Conservation (phyloP, 345 rosid species). For the Turnera subulata region DNA sequence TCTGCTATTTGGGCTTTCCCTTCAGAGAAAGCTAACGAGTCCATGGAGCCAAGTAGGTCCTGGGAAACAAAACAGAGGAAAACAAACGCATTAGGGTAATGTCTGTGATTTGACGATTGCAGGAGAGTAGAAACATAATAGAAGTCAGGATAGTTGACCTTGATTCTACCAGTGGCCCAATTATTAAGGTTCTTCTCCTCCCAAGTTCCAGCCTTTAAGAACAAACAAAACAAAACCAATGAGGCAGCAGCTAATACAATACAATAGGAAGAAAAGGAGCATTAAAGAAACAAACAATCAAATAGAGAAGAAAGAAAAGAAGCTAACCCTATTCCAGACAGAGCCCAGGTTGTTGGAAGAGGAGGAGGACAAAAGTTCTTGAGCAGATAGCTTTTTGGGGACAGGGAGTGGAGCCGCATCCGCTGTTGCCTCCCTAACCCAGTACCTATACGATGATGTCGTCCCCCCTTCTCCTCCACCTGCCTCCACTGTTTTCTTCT, state of each 20-base stretch:
- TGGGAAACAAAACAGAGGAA: conserved; percentile 7
- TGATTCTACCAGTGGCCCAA: conserved; percentile 77
- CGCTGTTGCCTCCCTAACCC: conserved; percentile 68
- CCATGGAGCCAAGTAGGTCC: conserved; percentile 70
- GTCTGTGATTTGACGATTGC: too few species aligned
- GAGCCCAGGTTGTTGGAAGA: conserved; percentile 57
- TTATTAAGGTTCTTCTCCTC: conserved; percentile 85
- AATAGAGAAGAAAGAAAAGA: not conserved
- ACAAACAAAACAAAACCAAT: not conserved
- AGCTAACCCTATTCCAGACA: conserved; percentile 67
- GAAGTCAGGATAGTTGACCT: conserved; percentile 36
- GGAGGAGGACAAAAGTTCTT: conserved; percentile 31
- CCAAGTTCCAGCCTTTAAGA: conserved; percentile 99
- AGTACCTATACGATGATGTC: conserved; percentile 52
- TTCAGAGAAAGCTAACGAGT: conserved; percentile 56
- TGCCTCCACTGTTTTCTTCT: not conserved
- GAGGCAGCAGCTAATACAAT: too few species aligned
- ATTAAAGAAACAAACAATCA: not conserved
- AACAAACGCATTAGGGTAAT: too few species aligned
- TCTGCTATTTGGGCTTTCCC: conserved; percentile 73
- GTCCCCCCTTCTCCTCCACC: conserved; percentile 16
- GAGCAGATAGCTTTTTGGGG: conserved; percentile 52
- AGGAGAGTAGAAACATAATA: too few species aligned
- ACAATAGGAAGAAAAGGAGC: not conserved
- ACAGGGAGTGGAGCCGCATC: conserved; percentile 85